phyloP scores from a whole-genome alignment of 1,139 yeast species.

The Zygosaccharomyces sapae region DNA sequence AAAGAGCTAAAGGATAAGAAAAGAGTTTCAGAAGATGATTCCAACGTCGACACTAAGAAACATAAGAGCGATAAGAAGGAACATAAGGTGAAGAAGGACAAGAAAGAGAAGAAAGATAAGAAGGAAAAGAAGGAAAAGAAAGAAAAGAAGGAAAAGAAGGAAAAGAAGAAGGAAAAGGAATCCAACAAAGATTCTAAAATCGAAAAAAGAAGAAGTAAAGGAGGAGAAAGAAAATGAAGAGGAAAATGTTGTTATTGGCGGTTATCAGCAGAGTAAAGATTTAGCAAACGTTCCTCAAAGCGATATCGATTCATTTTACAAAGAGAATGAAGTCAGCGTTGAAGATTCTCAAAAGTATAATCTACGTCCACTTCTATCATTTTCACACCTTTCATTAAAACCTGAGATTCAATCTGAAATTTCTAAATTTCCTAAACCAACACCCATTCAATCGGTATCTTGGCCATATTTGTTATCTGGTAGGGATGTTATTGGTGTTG shows the following conservation, averaged over 20 bases:
- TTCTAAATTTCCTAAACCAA: slow-evolving; percentile 75
- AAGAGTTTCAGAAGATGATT: slow-evolving; percentile 44
- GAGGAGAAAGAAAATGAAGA: slow-evolving; percentile 33
- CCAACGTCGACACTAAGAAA: slow-evolving; percentile 40
- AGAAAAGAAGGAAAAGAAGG: slow-evolving; percentile 41
- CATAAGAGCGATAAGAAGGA: slow-evolving; percentile 16
- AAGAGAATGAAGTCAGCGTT: slow-evolving; percentile 71
- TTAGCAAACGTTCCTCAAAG: slow-evolving; percentile 43
- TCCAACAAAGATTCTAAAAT: too few species aligned
- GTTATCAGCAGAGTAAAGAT: slow-evolving; percentile 21
- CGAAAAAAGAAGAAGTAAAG: slow-evolving; percentile 36
- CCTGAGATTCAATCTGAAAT: slow-evolving; percentile 54
- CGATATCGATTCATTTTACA: slow-evolving; percentile 58
- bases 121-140: slow-evolving; percentile 43
- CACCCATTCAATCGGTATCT: slow-evolving; percentile 94
- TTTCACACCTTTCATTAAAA: slow-evolving; percentile 58
- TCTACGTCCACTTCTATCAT: slow-evolving; percentile 67
- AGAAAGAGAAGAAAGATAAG: slow-evolving; percentile 34
- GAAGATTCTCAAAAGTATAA: slow-evolving; percentile 58
- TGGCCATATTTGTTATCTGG: slow-evolving; percentile 89
- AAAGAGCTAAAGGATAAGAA: slow-evolving; percentile 45
- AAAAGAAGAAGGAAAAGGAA: slow-evolving; percentile 34
- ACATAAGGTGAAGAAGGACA: slow-evolving; percentile 36
- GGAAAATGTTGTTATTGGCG: slow-evolving; percentile 19
- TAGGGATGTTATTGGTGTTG: slow-evolving; percentile 92